Evolutionary conservation across 1,139 yeast species (phyloP).

Genomic region (Pichia sp.): DNA sequence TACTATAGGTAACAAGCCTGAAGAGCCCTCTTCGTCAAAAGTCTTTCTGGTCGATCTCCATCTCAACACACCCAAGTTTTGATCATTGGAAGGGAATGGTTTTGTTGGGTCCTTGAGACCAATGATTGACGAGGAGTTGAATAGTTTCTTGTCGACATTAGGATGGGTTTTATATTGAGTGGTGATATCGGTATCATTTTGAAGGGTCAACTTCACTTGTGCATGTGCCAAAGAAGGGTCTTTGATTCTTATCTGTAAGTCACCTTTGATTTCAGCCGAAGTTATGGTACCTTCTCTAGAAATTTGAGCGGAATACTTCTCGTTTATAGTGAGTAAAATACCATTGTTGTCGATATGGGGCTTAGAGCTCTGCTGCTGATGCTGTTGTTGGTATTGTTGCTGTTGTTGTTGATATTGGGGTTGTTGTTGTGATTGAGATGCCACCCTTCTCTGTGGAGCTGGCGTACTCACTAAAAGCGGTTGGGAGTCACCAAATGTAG

Average conservation of each 20-base stretch:
- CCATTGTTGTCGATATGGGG: conserved; percentile 61
- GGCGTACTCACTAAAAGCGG: conserved; percentile 26
- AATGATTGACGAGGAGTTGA: conserved; percentile 53
- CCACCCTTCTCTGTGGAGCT: conserved; percentile 15
- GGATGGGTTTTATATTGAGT: conserved; percentile 92
- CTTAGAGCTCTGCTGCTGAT: conserved; percentile 22
- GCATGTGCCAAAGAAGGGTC: conserved; percentile 63
- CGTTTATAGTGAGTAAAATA: conserved; percentile 71
- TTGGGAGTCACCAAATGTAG: conserved; percentile 24
- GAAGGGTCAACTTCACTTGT: conserved; percentile 53
- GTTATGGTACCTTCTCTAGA: conserved; percentile 79
- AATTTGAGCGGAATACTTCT: conserved; percentile 70
- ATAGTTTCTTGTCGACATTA: conserved; percentile 77
- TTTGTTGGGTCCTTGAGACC: conserved; percentile 73
- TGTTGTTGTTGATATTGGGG: conserved; percentile 19
- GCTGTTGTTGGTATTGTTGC: conserved; percentile 24
- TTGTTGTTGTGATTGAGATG: conserved; percentile 7
- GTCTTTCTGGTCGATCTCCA: conserved; percentile 69
- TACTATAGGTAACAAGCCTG: conserved; percentile 60
- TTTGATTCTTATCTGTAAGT: conserved; percentile 80
- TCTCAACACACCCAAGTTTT: conserved; percentile 83
- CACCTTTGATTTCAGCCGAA: conserved; percentile 83
- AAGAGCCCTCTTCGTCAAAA: conserved; percentile 41
- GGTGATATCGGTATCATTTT: conserved; percentile 35
- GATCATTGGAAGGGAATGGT: conserved; percentile 88